A percentile compares a stretch with the other conserved stretches of the same genome.
Conservation (phyloP, 768 basidiomycete genomes). For the Epithele typhae region DNA sequence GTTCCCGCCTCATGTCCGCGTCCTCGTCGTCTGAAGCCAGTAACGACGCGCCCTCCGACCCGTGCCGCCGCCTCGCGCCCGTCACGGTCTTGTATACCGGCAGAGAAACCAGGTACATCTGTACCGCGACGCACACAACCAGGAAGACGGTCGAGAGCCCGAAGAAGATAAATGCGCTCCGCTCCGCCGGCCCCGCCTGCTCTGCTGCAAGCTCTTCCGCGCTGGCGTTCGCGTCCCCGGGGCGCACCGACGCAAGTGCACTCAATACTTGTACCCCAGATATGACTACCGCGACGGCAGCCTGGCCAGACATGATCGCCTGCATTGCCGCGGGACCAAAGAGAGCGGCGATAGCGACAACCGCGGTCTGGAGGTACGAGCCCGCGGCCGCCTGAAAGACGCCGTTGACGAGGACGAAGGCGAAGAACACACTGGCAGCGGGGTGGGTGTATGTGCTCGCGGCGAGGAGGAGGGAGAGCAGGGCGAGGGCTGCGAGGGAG, state of each 20-base stretch:
- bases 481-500: conserved; percentile 45
- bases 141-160: conserved; percentile 65
- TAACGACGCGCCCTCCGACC: conserved; percentile 14
- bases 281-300: conserved; percentile 78
- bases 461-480: conserved; percentile 56
- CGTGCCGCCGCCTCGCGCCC: conserved; percentile 5
- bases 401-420: conserved; percentile 60
- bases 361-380: conserved; percentile 72
- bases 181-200: conserved; percentile 47
- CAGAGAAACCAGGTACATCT: conserved; percentile 52
- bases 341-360: conserved; percentile 76
- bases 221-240: no score
- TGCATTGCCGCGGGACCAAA: conserved; percentile 75
- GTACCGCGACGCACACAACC: conserved; percentile 45
- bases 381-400: conserved; percentile 56
- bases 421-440: conserved; percentile 53
- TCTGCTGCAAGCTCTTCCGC: conserved; percentile 10
- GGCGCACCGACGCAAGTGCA: conserved; percentile 49
- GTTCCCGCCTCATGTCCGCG: conserved; percentile 22
- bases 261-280: conserved; percentile 73
- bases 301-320: conserved; percentile 78
- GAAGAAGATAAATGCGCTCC: conserved; percentile 75
- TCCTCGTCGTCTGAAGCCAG: conserved; percentile 27
- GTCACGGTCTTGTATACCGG: conserved; percentile 52
- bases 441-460: conserved; percentile 60